These are phyloP conservation scores for Theobroma cacao DNA, from an alignment of 345 rosid species.

Conservation along the genomic window DNA sequence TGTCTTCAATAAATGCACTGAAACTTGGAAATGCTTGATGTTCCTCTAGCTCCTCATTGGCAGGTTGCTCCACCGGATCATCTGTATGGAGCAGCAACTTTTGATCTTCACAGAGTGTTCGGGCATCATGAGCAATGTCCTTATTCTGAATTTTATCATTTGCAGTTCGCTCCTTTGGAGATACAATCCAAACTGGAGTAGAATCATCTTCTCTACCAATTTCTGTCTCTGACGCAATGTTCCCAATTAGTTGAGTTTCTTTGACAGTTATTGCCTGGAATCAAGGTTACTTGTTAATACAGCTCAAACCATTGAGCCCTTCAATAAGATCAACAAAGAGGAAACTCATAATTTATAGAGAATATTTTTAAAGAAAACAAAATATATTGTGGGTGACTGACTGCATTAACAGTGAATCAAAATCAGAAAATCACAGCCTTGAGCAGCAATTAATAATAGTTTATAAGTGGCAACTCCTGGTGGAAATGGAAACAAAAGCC, in stretches of 20 bases:
- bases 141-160: conserved; percentile 21
- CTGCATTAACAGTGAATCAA: not conserved
- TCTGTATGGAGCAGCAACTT: conserved; percentile 16
- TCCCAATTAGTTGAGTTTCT: conserved; percentile 74
- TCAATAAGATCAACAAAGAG: not conserved
- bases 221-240: conserved; percentile 57
- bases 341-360: not conserved
- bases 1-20: conserved; percentile 25
- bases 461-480: not conserved
- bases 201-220: conserved; percentile 37
- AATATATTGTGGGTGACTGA: not conserved
- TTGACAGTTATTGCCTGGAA: conserved; percentile 79
- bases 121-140: conserved; percentile 6
- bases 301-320: not conserved
- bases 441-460: no score
- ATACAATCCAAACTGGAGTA: conserved; percentile 57
- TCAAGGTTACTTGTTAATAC: conserved; percentile 5
- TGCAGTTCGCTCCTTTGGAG: conserved; percentile 43
- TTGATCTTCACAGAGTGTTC: conserved; percentile 19
- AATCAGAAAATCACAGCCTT: no score
- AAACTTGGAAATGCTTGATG: conserved; percentile 23
- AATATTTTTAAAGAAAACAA: not conserved
- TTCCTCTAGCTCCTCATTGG: conserved; percentile 25
- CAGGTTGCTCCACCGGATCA: conserved; percentile 14
- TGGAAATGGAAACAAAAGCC: not conserved